phyloP scores from a whole-genome alignment of 169 alveolate species.

The Perkinsus olseni region DNA sequence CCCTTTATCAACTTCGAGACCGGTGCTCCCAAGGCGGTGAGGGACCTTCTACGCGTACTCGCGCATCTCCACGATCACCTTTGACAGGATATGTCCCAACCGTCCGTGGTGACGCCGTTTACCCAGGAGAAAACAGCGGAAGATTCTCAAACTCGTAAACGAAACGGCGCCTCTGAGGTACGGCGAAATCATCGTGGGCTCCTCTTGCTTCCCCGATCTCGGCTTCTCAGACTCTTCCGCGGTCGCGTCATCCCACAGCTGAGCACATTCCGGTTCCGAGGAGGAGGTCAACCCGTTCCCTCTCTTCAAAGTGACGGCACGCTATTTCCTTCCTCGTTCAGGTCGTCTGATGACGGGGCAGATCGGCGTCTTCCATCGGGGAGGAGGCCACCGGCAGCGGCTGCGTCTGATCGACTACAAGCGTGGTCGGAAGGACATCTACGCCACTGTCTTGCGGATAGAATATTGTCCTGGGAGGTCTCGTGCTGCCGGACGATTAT shows the following conservation, averaged over 20 bases:
- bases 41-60: conserved; percentile 21
- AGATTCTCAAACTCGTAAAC: conserved; percentile 10
- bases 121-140: conserved; percentile 8
- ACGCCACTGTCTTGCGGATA: conserved; percentile 66
- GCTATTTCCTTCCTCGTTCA: not conserved
- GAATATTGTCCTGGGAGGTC: conserved; percentile 68
- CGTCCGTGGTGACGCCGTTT: conserved; percentile 9
- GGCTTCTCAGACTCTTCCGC: not conserved
- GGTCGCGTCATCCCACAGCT: not conserved
- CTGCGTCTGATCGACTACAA: conserved; percentile 71
- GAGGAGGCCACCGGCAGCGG: conserved; percentile 76
- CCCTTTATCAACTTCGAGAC: conserved; percentile 61
- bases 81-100: conserved; percentile 43
- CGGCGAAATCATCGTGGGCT: not conserved
- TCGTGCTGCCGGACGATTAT: conserved; percentile 15
- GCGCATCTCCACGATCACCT: conserved; percentile 24
- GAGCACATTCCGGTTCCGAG: not conserved
- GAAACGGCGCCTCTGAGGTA: conserved; percentile 14
- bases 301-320: not conserved
- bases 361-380: conserved; percentile 55
- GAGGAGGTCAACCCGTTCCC: not conserved
- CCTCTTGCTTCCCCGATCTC: conserved; percentile 1
- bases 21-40: conserved; percentile 44
- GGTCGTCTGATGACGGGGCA: conserved; percentile 10
- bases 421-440: conserved; percentile 71